Conservation (phyloP, 805 yeast genomes). For the Ogataea kodamae region DNA sequence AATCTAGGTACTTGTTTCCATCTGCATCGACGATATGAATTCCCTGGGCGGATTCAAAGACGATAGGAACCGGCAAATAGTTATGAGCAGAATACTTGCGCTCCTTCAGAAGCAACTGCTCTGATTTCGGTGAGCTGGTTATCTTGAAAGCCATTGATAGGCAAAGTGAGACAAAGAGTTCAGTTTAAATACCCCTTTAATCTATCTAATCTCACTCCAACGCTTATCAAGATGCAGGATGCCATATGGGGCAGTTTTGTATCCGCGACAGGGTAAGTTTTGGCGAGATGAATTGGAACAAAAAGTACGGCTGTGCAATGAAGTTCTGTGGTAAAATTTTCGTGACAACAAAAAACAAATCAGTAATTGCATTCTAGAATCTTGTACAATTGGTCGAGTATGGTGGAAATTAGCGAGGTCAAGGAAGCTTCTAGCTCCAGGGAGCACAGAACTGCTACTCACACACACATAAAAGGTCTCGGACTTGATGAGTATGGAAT, state of each 20-base stretch:
- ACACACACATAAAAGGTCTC: conserved; percentile 92
- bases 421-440: conserved; percentile 41
- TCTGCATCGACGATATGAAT: conserved; percentile 26
- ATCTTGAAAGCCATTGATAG: conserved; percentile 15
- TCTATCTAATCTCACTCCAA: too few relatives aligned
- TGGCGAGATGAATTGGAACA: not conserved
- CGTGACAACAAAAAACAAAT: conserved; percentile 10
- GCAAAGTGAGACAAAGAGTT: too few relatives aligned
- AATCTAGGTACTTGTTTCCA: conserved; percentile 26
- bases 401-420: conserved; percentile 80
- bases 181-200: too few relatives aligned
- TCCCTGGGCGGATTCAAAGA: conserved; percentile 24
- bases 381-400: conserved; percentile 24
- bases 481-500: conserved; percentile 91
- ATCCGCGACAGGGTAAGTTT: conserved; percentile 2
- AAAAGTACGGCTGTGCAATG: conserved; percentile 5
- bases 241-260: conserved; percentile 1
- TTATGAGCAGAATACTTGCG: conserved; percentile 27
- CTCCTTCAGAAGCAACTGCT: conserved; percentile 17
- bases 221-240: not conserved
- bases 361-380: not conserved
- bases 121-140: conserved; percentile 19
- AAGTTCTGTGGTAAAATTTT: conserved; percentile 6
- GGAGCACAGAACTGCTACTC: conserved; percentile 66
- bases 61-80: conserved; percentile 30